Percentiles rank a stretch among this genome's conserved stretches.
phyloP scores from a whole-genome alignment of 2,329 filamentous ascomycete species.

The Xylariaceae sp. region DNA sequence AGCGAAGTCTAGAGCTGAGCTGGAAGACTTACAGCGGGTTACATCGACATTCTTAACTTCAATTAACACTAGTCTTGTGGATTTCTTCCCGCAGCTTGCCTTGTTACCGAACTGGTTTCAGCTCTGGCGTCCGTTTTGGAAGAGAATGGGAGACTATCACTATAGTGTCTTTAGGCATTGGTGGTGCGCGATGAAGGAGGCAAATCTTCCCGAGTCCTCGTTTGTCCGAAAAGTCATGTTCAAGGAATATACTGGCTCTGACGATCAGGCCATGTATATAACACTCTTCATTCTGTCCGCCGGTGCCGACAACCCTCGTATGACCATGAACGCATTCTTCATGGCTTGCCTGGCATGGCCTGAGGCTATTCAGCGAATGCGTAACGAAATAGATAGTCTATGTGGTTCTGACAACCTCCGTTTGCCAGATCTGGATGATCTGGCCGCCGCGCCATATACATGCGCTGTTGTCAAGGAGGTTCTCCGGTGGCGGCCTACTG shows the following conservation, averaged over 20 bases:
- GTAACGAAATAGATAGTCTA: conserved; percentile 51
- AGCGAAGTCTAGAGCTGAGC: conserved; percentile 40
- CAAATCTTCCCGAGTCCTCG: conserved; percentile 26
- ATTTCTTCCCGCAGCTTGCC: conserved; percentile 47
- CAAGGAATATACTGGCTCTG: conserved; percentile 40
- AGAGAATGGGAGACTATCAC: conserved; percentile 42
- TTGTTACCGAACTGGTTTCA: conserved; percentile 42
- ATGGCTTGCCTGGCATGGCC: conserved; percentile 42
- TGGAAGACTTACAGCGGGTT: conserved; percentile 46
- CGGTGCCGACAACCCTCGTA: conserved; percentile 51
- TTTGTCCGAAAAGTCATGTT: conserved; percentile 43
- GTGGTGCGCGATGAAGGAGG: conserved; percentile 40
- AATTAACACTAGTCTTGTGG: conserved; percentile 43
- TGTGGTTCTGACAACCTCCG: conserved; percentile 45
- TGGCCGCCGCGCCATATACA: conserved; percentile 48
- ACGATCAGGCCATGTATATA: conserved; percentile 49
- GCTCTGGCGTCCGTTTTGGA: conserved; percentile 43
- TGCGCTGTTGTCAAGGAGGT: conserved; percentile 53
- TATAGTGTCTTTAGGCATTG: conserved; percentile 43
- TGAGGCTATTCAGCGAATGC: conserved; percentile 42
- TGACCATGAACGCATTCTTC: conserved; percentile 42
- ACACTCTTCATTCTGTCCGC: conserved; percentile 47
- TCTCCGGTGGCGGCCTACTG: conserved; percentile 52
- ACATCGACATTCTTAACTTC: conserved; percentile 44
- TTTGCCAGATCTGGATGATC: conserved; percentile 49